These are phyloP conservation scores for Fusarium musae DNA, from an alignment of 2,329 filamentous ascomycete genomes.

Conservation along the genomic window DNA sequence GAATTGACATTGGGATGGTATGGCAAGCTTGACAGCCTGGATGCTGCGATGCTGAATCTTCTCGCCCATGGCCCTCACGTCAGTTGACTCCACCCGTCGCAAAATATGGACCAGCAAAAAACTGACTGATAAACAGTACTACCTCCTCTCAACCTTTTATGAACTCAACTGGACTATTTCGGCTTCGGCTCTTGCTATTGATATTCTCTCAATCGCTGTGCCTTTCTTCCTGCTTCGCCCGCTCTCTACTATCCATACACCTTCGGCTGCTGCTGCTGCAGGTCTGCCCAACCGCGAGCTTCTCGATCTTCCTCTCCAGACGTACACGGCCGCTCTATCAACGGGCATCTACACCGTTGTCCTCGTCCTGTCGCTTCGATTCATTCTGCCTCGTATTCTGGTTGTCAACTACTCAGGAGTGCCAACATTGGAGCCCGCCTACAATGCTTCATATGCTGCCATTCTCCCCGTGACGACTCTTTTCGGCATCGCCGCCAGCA, in stretches of 20 bases:
- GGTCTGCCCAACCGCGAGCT: conserved; percentile 71
- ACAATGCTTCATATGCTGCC: conserved; percentile 69
- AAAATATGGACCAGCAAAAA: not conserved
- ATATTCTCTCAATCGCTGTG: conserved; percentile 73
- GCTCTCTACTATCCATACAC: conserved; percentile 71
- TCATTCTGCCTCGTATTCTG: conserved; percentile 77
- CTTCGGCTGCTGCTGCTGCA: conserved; percentile 53
- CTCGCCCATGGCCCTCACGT: conserved; percentile 80
- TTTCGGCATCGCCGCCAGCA: conserved; percentile 76
- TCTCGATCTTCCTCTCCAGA: conserved; percentile 70
- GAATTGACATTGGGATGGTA: conserved; percentile 81
- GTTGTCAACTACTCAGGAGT: conserved; percentile 80
- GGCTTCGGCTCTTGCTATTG: conserved; percentile 71
- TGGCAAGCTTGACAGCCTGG: conserved; percentile 77
- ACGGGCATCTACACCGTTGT: conserved; percentile 79
- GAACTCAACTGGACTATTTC: conserved; percentile 70
- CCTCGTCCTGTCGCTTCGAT: conserved; percentile 74
- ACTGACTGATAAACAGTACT: conserved; percentile 62
- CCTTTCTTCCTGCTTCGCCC: conserved; percentile 82
- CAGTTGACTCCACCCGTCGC: conserved; percentile 46
- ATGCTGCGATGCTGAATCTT: conserved; percentile 72
- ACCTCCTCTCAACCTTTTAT: conserved; percentile 84
- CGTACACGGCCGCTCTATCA: conserved; percentile 75
- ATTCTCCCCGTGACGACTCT: conserved; percentile 68
- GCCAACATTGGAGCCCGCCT: conserved; percentile 73